Percentiles rank a stretch among this genome's conserved stretches.
These are phyloP conservation scores for Albatrellus ellisii DNA, from an alignment of 768 basidiomycete species.

Conservation along the genomic window DNA sequence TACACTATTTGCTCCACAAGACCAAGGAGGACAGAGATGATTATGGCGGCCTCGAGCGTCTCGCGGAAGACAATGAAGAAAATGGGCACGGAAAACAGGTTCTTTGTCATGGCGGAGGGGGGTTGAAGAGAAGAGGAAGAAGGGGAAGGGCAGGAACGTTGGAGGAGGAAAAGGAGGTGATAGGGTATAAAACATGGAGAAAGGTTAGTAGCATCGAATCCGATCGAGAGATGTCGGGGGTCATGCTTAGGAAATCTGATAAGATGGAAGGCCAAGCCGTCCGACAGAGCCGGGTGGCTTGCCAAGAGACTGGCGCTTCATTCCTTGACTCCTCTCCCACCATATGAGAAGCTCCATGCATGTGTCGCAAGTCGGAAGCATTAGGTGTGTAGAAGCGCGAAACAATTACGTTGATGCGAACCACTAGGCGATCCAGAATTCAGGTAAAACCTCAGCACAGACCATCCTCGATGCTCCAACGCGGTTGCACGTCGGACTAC, in stretches of 20 bases:
- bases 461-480: too few species aligned
- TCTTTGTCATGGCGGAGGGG: conserved; percentile 40
- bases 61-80: conserved; percentile 97
- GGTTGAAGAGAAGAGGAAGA: neutral
- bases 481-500: too few species aligned
- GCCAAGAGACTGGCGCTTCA: too few species aligned
- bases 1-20: conserved; percentile 77
- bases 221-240: conserved; percentile 1
- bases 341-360: too few species aligned
- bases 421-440: too few species aligned
- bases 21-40: conserved; percentile 83
- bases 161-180: neutral
- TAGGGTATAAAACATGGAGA: too few species aligned
- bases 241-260: conserved; percentile 10
- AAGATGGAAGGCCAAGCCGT: conserved; percentile 12
- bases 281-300: too few species aligned
- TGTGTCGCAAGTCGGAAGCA: too few species aligned
- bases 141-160: conserved; percentile 1
- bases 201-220: neutral
- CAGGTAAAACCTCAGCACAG: too few species aligned
- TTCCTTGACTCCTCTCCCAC: too few species aligned
- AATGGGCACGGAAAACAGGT: conserved; percentile 81
- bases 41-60: conserved; percentile 85
- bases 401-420: too few species aligned
- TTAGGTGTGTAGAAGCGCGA: too few species aligned